Evolutionary conservation across 352 stramenopile genomes (phyloP), one percentile per base, ranked within the genome.

Genomic region (Peronospora tabacina): DNA sequence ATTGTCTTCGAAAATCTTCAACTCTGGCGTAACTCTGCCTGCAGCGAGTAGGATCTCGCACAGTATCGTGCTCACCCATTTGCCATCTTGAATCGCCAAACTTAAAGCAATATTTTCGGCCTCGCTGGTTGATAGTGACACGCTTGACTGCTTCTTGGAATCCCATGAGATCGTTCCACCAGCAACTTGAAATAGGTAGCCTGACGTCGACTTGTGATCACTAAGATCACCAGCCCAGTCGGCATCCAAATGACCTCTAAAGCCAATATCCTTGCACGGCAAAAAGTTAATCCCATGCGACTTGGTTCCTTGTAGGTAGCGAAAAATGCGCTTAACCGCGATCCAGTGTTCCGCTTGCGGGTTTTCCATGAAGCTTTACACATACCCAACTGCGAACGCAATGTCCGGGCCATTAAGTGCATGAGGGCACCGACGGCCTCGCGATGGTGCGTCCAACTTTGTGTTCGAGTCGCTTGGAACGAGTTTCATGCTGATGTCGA

Each of bases 311-410:
- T n/a, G n/a, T n/a, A n/a, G n/a, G n/a, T n/a, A n/a, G n/a, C n/a
- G n/a, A n/a, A n/a, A n/a, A n/a, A 52, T 55, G 5, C 37, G 38
- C 40, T 54, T 61, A 22, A 61, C 44, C 13, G 51, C 51, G 29
- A 41, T 15, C 43, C 43, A 63, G 12, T 63, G 49, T 12, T 64
- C 39, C 0, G 26, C 40, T 52, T 59, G 55, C 0, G 38, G 49
- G 15, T 59, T 59, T 13, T 59, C 20, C 55, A 64, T 59, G 49
- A 59, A 59, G 9, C 55, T 35, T 7, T 37, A n/a, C n/a, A n/a
- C n/a, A n/a, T n/a, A n/a, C n/a, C n/a, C 52, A 0, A 46, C 44
- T 3, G 44, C 44, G 3, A 24, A 52, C 5, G 54, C 54, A 35
- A 56, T 52, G 24, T 52, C n/a, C n/a, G n/a, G n/a, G n/a, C n/a